Evolutionary conservation across 1,139 yeast species (phyloP), one percentile per base, ranked within the genome.

Genomic region (Candida smagusa): DNA sequence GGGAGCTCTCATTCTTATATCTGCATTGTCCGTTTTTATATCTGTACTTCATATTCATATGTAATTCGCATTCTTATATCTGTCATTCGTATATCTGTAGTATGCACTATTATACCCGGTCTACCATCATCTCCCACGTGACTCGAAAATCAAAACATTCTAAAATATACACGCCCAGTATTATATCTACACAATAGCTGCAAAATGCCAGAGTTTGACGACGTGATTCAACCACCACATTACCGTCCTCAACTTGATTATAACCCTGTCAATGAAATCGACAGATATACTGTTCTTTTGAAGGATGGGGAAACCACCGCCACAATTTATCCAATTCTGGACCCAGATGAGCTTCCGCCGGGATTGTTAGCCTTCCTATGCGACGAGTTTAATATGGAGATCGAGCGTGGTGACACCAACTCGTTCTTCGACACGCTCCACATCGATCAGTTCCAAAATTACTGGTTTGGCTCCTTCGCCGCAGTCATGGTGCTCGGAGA

Each of bases 241-340:
- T 62, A 53, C 46, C 57, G 66, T 44, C 61, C 61, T 7, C 66
- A 55, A 41, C 49, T 65, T 27, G 71, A 65, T 29, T 66, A 61
- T 47, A 57, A 53, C 33, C 61, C 66, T 0, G 65, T 57, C 13
- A 48, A 57, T 13, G 56, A 57, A 5, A 58, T 64, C 33, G 72
- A 67, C 37, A 51, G 72, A 23, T 62, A 75, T 49, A 86, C 96
- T 1, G 87, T 89, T 3, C 63, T 87, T 22, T 68, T 89, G 25
- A 84, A 86, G 55, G 97, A 90, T 58, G 92, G 92, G 8, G 90
- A 85, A 51, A 88, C 96, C 1, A 81, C 90, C 1, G 97, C 97
- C 1, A 89, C 97, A 5, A 82, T 90, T 43, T 88, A 88, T 54
- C 97, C 98, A 2, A 77, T 92, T 12, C 77, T 80, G 47, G 73